Evolutionary conservation across 768 basidiomycete genomes (phyloP), one percentile per base, ranked within the genome.

Genomic region (Phaeolepiota aurea): DNA sequence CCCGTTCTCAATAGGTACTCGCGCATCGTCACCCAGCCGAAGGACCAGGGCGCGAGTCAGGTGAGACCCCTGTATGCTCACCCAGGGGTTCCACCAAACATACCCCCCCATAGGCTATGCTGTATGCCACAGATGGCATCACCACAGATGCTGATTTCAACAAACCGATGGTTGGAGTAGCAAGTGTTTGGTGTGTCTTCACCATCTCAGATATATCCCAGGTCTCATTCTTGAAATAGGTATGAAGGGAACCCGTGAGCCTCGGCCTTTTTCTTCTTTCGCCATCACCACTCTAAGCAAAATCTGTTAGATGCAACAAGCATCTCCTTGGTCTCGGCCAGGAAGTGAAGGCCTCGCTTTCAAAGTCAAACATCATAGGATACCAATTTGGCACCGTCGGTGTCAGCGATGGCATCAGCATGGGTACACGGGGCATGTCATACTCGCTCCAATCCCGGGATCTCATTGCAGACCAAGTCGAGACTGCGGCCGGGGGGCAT

Each of bases 371-470:
- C 51, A 59, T 97, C 53, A 90, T 92, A 54, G 94, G 87, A 25
- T 98, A 98, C 68, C 93, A 96, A 63, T 98, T 96, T 61, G 96
- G 96, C 39, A 90, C 91, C 12, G 89, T 93, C 45, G 96, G 90
- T 41, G 96, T 98, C 52, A 94, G 91, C 61, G 96, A 98, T 61
- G 96, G 90, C 15, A 98, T 99, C 59, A 94, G 91, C 63, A 98
- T 96, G 83, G 96, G 96, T 52, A 97, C 93, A 3, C 68, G 67
- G 28, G 92, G 86, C 49, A 96, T 93, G 91, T 78, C 80, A 43
- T 93, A 82, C 58, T 98, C 96, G n/a, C 74, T 99, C 3, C 96
- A 93, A 64, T 94, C 91, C 18, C 79, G 96, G 48, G 96, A 99
- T 66, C 74, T 98, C 35, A 99, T 99, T 52, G 96, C 96, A 45